Evolutionary conservation across 441 rosid species (phyloP), one percentile per base, ranked within the genome.

Genomic region (Arabidopsis hybrid): DNA sequence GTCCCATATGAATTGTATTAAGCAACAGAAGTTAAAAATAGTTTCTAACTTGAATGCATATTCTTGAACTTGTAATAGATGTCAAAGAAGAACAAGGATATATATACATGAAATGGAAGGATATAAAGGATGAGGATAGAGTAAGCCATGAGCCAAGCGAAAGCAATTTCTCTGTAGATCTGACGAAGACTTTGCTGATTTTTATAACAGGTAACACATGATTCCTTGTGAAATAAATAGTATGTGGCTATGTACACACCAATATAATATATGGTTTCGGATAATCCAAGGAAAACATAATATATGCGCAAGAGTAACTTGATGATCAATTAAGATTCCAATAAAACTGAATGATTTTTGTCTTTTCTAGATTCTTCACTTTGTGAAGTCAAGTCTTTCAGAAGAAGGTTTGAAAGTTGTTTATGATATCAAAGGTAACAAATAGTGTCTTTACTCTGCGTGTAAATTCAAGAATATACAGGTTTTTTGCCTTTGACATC

Each of bases 341-440:
- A 21, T 21, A 21, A 21, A 21, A 21, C 0, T 21, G 26, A 21
- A 21, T 1, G 26, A 21, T 21, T 21, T 21, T 21, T 21, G 26
- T 21, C 0, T 21, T 21, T 45, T 45, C 69, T 79, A 94, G 97
- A 83, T 94, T 81, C 84, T 84, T 89, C 97, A 92, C 81, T 94
- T 94, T 72, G 97, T 94, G 69, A 94, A 92, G 74, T 84, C 99
- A 32, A 94, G 97, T 80, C 97, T 94, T 59, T 82, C 97, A 58
- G 91, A 95, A 43, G 86, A 92, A 88, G 97, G 97, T 49, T 92
- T 81, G 26, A 94, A 94, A 59, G 97, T 92, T 77, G 97, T 92
- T 68, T 94, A 91, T 76, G 98, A 94, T 79, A 94, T 91, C 38
- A 94, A 94, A 42, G 96, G 96, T 91, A 80, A 50, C 63, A 79